Conservation (phyloP, 345 rosid species). For the Viola odorata region DNA sequence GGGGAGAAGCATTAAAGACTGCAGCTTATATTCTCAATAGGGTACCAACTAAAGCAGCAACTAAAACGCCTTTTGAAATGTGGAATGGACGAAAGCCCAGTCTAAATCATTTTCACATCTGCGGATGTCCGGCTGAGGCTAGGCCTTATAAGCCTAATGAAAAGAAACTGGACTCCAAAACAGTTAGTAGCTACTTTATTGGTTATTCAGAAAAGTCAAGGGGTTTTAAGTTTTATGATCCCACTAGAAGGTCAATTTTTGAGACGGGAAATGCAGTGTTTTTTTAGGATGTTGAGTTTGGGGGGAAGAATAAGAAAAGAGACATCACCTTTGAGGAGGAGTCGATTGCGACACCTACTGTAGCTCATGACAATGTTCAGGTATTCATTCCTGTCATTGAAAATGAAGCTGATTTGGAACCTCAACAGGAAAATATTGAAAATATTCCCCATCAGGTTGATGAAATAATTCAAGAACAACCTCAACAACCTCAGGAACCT, state of each 20-base stretch:
- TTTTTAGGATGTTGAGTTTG: not conserved
- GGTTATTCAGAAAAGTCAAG: not conserved
- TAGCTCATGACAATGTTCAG: not conserved
- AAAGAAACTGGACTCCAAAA: no score
- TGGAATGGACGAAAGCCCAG: no score
- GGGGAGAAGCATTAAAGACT: not conserved
- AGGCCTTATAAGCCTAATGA: no score
- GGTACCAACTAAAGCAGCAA: no score
- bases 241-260: not conserved
- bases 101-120: not conserved
- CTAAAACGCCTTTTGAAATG: not conserved
- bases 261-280: not conserved
- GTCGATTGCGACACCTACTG: not conserved
- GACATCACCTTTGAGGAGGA: not conserved
- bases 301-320: not conserved
- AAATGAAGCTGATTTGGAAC: not conserved
- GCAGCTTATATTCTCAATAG: no score
- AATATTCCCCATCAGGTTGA: no score
- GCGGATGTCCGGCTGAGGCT: not conserved
- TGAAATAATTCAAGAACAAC: not conserved
- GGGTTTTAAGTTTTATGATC: not conserved
- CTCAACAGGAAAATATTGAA: not conserved
- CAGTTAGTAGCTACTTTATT: not conserved
- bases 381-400: not conserved
- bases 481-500: not conserved